phyloP scores from a whole-genome alignment of 176 grass and related monocot species.

The Phoenix dactylifera region DNA sequence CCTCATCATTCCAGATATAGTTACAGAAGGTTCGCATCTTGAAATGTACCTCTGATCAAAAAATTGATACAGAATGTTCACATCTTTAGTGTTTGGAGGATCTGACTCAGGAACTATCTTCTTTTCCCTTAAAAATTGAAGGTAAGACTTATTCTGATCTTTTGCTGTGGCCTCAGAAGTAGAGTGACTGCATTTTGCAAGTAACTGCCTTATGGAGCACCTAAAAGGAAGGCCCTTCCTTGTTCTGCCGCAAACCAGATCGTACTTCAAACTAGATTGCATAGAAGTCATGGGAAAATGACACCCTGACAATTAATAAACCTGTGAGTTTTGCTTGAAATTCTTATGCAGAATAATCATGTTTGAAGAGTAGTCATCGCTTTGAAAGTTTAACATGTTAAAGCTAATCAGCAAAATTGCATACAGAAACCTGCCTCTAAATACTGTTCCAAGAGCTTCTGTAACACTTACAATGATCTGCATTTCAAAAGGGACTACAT shows the following conservation, averaged over 20 bases:
- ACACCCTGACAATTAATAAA: constrained; percentile 34
- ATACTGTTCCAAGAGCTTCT: constrained; percentile 23
- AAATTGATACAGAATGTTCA: constrained; percentile 62
- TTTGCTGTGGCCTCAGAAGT: constrained; percentile 21
- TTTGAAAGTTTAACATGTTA: not conserved
- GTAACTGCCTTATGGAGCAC: constrained; percentile 28
- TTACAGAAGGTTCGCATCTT: constrained; percentile 5
- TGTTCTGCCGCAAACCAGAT: constrained; percentile 17
- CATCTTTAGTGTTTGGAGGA: constrained; percentile 63
- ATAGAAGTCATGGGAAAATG: constrained; percentile 19
- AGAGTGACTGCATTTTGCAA: constrained; percentile 39
- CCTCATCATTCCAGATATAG: not conserved
- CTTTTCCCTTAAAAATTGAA: constrained; percentile 54
- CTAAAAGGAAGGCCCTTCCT: constrained; percentile 15
- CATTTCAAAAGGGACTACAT: constrained; percentile 24
- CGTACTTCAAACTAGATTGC: constrained; percentile 18
- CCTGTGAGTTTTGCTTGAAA: constrained; percentile 12
- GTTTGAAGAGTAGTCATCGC: no score
- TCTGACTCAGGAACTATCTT: constrained; percentile 68
- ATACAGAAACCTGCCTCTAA: constrained; percentile 43
- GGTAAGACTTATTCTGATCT: constrained; percentile 41
- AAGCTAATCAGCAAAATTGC: not conserved
- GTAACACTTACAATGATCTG: constrained; percentile 61
- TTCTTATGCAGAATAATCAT: not conserved
- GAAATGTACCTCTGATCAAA: constrained; percentile 56